Evolutionary conservation across 352 stramenopile genomes (phyloP).

Genomic region (Paralagenidium karlingii): DNA sequence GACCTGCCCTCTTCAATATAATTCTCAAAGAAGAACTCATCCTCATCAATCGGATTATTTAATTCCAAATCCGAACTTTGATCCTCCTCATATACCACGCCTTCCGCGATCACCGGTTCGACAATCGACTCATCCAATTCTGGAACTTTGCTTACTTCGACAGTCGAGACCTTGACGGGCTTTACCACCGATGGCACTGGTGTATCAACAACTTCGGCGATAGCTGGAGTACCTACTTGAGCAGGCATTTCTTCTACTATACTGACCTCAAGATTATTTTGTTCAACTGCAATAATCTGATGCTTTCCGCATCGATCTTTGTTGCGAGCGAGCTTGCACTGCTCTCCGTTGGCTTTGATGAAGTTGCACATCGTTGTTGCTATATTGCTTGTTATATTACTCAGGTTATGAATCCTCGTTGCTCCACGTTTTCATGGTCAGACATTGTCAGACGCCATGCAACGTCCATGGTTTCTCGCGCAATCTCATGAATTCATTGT

Average conservation of each 20-base stretch:
- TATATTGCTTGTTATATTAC: too few relatives aligned
- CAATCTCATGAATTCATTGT: too few relatives aligned
- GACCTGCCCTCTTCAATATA: too few relatives aligned
- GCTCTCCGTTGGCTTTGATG: constrained; percentile 7
- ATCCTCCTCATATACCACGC: constrained; percentile 11
- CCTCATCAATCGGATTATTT: too few relatives aligned
- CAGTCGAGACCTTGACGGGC: constrained; percentile 10
- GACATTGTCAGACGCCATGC: too few relatives aligned
- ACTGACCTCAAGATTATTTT: constrained; percentile 7
- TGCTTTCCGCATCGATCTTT: constrained; percentile 10
- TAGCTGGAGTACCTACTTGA: constrained; percentile 8
- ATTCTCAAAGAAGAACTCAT: too few relatives aligned
- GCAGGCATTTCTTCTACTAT: constrained; percentile 16
- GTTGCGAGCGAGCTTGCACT: constrained; percentile 9
- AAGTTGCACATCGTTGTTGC: constrained; percentile 9
- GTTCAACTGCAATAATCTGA: constrained; percentile 5
- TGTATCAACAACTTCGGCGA: constrained; percentile 12
- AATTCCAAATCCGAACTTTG: constrained; percentile 12
- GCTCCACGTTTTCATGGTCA: too few relatives aligned
- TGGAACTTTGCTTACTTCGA: constrained; percentile 13
- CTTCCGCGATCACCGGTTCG: constrained; percentile 10
- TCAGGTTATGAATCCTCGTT: constrained; percentile 10
- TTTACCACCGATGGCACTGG: constrained; percentile 11
- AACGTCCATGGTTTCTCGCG: too few relatives aligned
- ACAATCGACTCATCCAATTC: constrained; percentile 12